phyloP scores from a whole-genome alignment of 805 yeast species.

The Wickerhamomyces silvicola region DNA sequence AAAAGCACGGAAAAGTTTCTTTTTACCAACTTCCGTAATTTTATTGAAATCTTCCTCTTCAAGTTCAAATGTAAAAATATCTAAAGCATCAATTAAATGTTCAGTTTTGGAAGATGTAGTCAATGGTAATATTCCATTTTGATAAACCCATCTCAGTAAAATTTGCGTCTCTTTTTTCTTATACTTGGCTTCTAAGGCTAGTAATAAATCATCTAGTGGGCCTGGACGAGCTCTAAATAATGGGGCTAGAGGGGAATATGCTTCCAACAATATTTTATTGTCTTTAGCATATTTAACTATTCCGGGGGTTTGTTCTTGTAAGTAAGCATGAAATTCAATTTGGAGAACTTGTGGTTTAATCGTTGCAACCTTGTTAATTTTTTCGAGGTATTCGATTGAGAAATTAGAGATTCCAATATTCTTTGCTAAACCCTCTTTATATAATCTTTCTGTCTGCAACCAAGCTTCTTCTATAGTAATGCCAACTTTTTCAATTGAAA shows the following conservation, averaged over 20 bases:
- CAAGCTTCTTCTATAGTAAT: slow-evolving; percentile 41
- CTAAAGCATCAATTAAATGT: slow-evolving; percentile 48
- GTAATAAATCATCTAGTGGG: slow-evolving; percentile 30
- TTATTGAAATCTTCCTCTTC: slow-evolving; percentile 38
- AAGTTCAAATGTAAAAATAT: slow-evolving; percentile 47
- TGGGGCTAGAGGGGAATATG: slow-evolving; percentile 53
- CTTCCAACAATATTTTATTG: slow-evolving; percentile 46
- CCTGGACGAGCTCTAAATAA: slow-evolving; percentile 29
- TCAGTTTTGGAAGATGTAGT: slow-evolving; percentile 55
- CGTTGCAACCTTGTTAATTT: slow-evolving; percentile 36
- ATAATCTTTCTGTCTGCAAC: slow-evolving; percentile 44
- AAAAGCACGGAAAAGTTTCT: slow-evolving; percentile 18
- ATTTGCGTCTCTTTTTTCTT: slow-evolving; percentile 48
- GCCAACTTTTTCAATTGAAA: slow-evolving; percentile 29
- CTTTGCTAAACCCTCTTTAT: slow-evolving; percentile 47
- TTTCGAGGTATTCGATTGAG: slow-evolving; percentile 42
- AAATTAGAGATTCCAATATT: slow-evolving; percentile 69
- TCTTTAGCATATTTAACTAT: slow-evolving; percentile 38
- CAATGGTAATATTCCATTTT: slow-evolving; percentile 54
- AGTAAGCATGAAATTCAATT: slow-evolving; percentile 62
- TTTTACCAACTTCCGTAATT: slow-evolving; percentile 32
- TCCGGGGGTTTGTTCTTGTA: slow-evolving; percentile 61
- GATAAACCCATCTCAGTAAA: slow-evolving; percentile 58
- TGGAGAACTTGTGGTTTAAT: slow-evolving; percentile 56
- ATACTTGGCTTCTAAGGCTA: slow-evolving; percentile 45